Evolutionary conservation across 768 basidiomycete genomes (phyloP), one percentile per base, ranked within the genome.

Genomic region (Mrakia hoshinonis): DNA sequence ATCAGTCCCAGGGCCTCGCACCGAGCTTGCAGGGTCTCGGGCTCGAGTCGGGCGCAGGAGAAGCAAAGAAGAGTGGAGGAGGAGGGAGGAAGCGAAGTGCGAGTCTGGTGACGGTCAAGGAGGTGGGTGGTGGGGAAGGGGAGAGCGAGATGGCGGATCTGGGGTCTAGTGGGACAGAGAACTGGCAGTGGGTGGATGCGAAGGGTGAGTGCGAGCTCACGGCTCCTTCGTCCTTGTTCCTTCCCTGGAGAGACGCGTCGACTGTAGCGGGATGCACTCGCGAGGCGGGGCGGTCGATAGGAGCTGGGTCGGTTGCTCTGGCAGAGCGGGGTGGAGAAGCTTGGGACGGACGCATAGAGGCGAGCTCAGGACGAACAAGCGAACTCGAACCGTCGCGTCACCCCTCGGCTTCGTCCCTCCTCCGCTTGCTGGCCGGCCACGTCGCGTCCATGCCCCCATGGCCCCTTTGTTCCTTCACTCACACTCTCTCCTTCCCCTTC

Each of bases 121-220:
- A 81, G 64, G 80, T 81, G 10, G 80, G 80, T 10, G 79, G 78
- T 20, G 77, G 78, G 67, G 79, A 79, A 31, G 75, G 75, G 11
- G 80, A 81, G 75, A 75, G 76, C 43, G 79, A 78, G 9, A 78
- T 77, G 6, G 79, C 79, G 70, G 74, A 79, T 24, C 51, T 80
- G 26, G 80, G 78, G 5, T 76, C 77, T 20, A 77, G 77, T 3
- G 76, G 78, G 29, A 80, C 79, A 54, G 77, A 79, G 74, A 81
- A 81, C 73, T 79, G 79, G 26, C 75, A 75, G 36, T 81, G 80
- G 80, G 79, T 81, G 58, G 80, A 81, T 64, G 76, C 76, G 24
- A 79, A 79, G 62, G 80, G 80, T 80, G 39, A n/a, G n/a, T n/a
- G n/a, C n/a, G n/a, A 73, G 79, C 75, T 48, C n/a, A 5, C 31